phyloP scores from a whole-genome alignment of 169 alveolate species.

The Plasmodium ovale region DNA sequence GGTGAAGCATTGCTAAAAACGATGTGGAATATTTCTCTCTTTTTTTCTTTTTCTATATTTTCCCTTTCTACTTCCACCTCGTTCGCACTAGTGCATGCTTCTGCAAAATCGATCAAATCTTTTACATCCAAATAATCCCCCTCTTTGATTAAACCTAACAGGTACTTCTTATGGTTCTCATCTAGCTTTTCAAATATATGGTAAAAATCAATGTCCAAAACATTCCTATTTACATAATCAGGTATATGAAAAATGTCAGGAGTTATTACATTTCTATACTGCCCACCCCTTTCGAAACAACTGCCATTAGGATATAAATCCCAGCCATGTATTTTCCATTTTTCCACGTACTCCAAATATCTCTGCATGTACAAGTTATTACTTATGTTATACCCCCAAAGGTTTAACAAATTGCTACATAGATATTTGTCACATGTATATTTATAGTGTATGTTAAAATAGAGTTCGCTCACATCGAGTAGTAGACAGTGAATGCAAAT shows the following conservation, averaged over 20 bases:
- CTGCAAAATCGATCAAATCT: conserved; percentile 37
- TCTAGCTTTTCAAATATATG: conserved; percentile 24
- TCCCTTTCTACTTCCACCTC: conserved; percentile 5
- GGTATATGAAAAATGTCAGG: conserved; percentile 23
- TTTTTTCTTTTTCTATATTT: conserved; percentile 25
- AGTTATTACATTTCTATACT: not conserved
- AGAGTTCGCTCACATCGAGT: conserved; percentile 52
- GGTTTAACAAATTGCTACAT: conserved; percentile 17
- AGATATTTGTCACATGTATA: conserved; percentile 47
- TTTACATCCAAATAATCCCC: conserved; percentile 48
- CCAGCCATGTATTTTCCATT: not conserved
- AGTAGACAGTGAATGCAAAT: conserved; percentile 60
- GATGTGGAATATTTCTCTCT: conserved; percentile 17
- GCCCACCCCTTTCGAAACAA: not conserved
- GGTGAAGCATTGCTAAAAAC: conserved; percentile 57
- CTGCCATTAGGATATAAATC: not conserved
- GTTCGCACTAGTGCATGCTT: not conserved
- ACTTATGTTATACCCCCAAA: conserved; percentile 52
- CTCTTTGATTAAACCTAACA: conserved; percentile 18
- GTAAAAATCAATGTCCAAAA: conserved; percentile 56
- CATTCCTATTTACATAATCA: conserved; percentile 50
- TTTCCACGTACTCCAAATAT: conserved; percentile 34
- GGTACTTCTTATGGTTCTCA: not conserved
- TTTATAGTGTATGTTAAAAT: conserved; percentile 13
- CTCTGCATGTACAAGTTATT: conserved; percentile 37